phyloP scores from a whole-genome alignment of 768 basidiomycete genomes.

The Kwoniella sp. region DNA sequence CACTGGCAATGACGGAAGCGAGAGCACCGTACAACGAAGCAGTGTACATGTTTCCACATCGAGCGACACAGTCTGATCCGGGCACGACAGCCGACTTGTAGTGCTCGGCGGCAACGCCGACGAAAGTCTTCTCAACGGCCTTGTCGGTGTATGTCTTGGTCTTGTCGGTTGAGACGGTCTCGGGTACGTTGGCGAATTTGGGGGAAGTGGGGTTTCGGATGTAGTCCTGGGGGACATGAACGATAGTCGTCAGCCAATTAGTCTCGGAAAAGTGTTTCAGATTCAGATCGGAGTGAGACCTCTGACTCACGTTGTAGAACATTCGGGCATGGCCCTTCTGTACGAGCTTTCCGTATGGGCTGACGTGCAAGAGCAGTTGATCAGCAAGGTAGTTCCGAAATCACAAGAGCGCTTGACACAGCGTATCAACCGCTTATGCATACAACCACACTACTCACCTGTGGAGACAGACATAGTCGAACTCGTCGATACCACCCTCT shows the following conservation, averaged over 20 bases:
- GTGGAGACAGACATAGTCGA: constrained; percentile 96
- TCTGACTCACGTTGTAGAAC: constrained; percentile 54
- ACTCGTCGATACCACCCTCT: constrained; percentile 69
- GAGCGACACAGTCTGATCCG: constrained; percentile 79
- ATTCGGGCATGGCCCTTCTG: constrained; percentile 95
- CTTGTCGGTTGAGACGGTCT: constrained; percentile 66
- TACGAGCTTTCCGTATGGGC: constrained; percentile 97
- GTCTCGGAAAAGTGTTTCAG: constrained; percentile 3
- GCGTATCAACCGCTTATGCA: too few relatives aligned
- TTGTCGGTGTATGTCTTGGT: constrained; percentile 86
- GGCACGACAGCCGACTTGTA: constrained; percentile 78
- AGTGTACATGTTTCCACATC: constrained; percentile 98
- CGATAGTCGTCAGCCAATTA: neutral
- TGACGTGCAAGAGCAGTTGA: constrained; percentile 45
- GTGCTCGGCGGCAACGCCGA: constrained; percentile 70
- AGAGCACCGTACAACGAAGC: constrained; percentile 93
- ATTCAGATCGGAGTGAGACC: neutral
- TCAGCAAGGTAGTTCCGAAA: too few relatives aligned
- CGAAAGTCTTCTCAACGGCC: constrained; percentile 90
- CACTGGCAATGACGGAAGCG: constrained; percentile 75
- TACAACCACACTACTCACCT: constrained; percentile 51
- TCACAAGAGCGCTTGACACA: too few relatives aligned
- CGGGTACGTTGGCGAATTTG: constrained; percentile 66
- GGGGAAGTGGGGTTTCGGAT: constrained; percentile 70
- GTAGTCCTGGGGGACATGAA: too few relatives aligned